Percentiles rank a stretch among this genome's conserved stretches.
phyloP scores from a whole-genome alignment of 164 flowering plant species.

The Magnolia changhungtana region DNA sequence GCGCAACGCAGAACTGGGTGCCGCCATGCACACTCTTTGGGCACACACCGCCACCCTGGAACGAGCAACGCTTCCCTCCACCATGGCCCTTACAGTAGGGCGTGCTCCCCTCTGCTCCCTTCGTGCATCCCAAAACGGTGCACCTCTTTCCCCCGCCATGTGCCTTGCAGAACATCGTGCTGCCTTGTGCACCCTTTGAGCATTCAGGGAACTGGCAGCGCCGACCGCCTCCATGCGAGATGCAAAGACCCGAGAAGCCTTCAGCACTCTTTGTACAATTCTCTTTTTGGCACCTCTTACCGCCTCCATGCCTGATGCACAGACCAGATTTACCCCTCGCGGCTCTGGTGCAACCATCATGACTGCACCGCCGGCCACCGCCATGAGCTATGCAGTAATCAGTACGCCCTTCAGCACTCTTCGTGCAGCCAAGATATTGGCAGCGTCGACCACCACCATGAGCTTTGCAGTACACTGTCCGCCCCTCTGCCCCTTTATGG shows the following conservation, averaged over 20 bases:
- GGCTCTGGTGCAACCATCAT: constrained; percentile 75
- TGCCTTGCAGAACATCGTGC: constrained; percentile 80
- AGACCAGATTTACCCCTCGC: constrained; percentile 90
- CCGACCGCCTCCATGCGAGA: constrained; percentile 95
- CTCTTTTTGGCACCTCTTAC: constrained; percentile 84
- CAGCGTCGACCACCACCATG: constrained; percentile 98
- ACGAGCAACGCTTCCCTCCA: constrained; percentile 89
- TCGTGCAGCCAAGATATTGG: constrained; percentile 82
- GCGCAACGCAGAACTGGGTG: constrained; percentile 76
- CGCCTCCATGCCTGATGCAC: constrained; percentile 97
- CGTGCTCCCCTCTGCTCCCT: constrained; percentile 97
- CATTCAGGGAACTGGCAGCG: constrained; percentile 69
- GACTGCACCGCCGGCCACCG: constrained; percentile 87
- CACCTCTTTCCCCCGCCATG: constrained; percentile 88
- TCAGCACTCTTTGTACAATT: constrained; percentile 91
- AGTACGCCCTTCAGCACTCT: constrained; percentile 97
- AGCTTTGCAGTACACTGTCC: constrained; percentile 91
- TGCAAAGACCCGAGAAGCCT: constrained; percentile 92
- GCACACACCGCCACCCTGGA: constrained; percentile 76
- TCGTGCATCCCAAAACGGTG: constrained; percentile 68
- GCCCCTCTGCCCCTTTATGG: constrained; percentile 91
- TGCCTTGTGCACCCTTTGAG: constrained; percentile 93
- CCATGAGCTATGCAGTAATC: constrained; percentile 94
- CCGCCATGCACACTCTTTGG: constrained; percentile 89
- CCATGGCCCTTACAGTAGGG: constrained; percentile 93